phyloP scores from a whole-genome alignment of 257 asterid genomes.

The Penstemon davidsonii region DNA sequence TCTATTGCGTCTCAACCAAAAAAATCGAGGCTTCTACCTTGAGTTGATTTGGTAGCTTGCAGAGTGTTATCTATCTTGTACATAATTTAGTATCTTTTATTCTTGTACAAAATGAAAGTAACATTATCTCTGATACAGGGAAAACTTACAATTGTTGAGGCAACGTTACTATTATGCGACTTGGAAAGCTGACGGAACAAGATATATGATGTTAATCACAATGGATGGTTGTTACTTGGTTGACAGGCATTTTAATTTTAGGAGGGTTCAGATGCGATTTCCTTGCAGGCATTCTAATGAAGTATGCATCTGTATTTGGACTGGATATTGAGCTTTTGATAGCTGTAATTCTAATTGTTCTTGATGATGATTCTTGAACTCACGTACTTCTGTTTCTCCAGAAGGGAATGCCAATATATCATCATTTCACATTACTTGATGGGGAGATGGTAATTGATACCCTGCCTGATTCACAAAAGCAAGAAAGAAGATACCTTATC shows the following conservation, averaged over 20 bases:
- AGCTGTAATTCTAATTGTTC: conserved; percentile 19
- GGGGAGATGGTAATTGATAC: conserved; percentile 98
- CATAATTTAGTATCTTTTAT: not conserved
- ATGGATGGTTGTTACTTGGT: conserved; percentile 93
- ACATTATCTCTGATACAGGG: conserved; percentile 48
- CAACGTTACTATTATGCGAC: conserved; percentile 96
- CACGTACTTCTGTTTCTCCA: conserved; percentile 28
- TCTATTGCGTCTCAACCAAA: not conserved
- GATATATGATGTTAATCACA: conserved; percentile 98
- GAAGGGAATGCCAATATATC: conserved; percentile 61
- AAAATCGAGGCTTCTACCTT: not conserved
- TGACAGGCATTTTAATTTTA: conserved; percentile 84
- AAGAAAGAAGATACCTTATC: conserved; percentile 90
- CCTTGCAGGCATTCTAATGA: conserved; percentile 75
- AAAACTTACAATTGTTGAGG: conserved; percentile 82
- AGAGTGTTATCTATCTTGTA: conserved; percentile 16
- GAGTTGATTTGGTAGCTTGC: conserved; percentile 20
- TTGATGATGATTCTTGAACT: conserved; percentile 14
- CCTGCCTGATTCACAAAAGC: conserved; percentile 76
- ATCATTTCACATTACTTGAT: conserved; percentile 93
- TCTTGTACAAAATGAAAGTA: not conserved
- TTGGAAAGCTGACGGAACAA: conserved; percentile 99
- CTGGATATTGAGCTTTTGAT: conserved; percentile 21
- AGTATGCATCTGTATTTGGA: conserved; percentile 43
- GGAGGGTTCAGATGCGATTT: conserved; percentile 98